Conservation (phyloP, 768 basidiomycete species). For the Amanita fuliginea region DNA sequence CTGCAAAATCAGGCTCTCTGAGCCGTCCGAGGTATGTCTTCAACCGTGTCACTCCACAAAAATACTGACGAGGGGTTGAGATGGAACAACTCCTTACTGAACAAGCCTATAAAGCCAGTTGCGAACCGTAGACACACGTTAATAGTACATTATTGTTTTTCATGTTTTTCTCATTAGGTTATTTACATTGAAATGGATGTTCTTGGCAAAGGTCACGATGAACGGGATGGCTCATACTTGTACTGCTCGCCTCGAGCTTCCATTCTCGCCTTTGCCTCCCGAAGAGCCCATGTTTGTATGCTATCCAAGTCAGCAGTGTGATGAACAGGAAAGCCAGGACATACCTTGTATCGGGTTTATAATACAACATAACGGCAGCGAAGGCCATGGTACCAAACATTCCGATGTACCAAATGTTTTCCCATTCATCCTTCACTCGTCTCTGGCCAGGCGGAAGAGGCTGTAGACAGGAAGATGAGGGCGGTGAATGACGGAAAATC, state of each 20-base stretch:
- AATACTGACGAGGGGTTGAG: conserved; percentile 22
- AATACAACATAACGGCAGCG: conserved; percentile 68
- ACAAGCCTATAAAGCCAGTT: conserved; percentile 55
- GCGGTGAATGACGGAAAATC: neutral
- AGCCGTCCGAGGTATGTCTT: conserved; percentile 59
- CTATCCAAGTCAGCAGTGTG: conserved; percentile 24
- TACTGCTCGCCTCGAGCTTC: conserved; percentile 88
- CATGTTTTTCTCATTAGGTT: neutral
- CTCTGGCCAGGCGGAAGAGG: conserved; percentile 74
- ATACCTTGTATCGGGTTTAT: conserved; percentile 91
- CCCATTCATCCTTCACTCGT: conserved; percentile 84
- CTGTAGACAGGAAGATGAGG: conserved; percentile 23
- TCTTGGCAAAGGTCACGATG: conserved; percentile 21
- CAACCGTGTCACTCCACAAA: no score
- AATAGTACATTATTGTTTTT: neutral
- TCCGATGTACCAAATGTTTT: conserved; percentile 80
- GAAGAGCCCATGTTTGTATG: conserved; percentile 86
- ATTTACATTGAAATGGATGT: neutral
- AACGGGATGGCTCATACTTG: conserved; percentile 53
- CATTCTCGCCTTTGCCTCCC: conserved; percentile 85
- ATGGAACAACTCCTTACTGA: conserved; percentile 60
- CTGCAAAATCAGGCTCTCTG: conserved; percentile 78
- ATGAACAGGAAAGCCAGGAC: conserved; percentile 14
- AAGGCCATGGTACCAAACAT: conserved; percentile 85
- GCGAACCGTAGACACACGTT: conserved; percentile 14